Conservation (phyloP, 2,329 filamentous ascomycete species). For the Arthrocladium fulminans region DNA sequence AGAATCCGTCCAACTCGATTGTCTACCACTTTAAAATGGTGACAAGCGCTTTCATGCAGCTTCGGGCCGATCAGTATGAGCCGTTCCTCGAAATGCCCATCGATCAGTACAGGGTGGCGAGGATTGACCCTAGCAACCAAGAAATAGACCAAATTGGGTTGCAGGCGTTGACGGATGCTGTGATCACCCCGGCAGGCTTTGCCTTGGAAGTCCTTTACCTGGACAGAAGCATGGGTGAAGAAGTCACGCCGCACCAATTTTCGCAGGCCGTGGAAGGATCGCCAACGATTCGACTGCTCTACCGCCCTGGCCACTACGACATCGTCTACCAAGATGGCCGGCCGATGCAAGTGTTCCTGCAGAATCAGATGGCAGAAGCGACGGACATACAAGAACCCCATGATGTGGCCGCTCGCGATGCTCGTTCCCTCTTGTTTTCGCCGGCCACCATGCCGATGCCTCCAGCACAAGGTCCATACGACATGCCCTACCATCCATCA, state of each 20-base stretch:
- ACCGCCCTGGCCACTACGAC: slow-evolving; percentile 79
- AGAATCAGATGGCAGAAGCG: background rate
- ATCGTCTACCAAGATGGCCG: slow-evolving; percentile 63
- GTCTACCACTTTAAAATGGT: slow-evolving; percentile 78
- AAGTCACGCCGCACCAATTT: slow-evolving; percentile 51
- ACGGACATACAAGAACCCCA: background rate
- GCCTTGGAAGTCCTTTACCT: slow-evolving; percentile 84
- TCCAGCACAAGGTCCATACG: background rate
- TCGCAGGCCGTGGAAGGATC: slow-evolving; percentile 32
- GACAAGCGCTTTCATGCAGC: slow-evolving; percentile 75
- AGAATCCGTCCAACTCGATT: slow-evolving; percentile 58
- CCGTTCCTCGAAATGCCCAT: slow-evolving; percentile 61
- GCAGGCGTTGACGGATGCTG: slow-evolving; percentile 63
- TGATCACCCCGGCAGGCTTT: slow-evolving; percentile 70
- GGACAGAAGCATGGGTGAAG: slow-evolving; percentile 68
- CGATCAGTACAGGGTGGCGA: slow-evolving; percentile 58
- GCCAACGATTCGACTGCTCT: slow-evolving; percentile 59
- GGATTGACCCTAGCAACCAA: slow-evolving; percentile 63
- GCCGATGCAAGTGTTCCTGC: slow-evolving; percentile 18
- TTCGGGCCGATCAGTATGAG: slow-evolving; percentile 58
- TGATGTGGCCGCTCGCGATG: background rate
- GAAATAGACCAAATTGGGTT: slow-evolving; percentile 92
- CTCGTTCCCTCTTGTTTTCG: background rate
- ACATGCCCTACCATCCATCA: background rate
- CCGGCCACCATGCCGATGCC: background rate